Percentiles rank a stretch among this genome's conserved stretches.
Conservation (phyloP, 75 land plant genomes). For the Cupressus sempervirens region DNA sequence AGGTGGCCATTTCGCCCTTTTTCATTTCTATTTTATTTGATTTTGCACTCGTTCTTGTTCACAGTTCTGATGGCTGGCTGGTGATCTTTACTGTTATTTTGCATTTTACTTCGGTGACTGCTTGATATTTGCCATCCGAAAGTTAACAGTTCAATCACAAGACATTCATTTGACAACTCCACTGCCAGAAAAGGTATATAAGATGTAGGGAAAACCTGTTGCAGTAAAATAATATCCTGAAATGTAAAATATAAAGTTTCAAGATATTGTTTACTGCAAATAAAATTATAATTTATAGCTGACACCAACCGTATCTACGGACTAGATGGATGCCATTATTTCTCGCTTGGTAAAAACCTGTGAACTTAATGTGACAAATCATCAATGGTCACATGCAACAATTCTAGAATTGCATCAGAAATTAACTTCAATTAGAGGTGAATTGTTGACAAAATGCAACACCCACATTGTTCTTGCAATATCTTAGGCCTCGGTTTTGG, state of each 20-base stretch:
- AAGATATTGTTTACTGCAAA: not conserved
- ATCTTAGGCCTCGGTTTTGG: not conserved
- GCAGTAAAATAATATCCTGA: not conserved
- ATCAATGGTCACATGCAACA: not conserved
- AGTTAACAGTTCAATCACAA: not conserved
- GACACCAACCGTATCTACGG: not conserved
- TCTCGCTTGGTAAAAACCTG: not conserved
- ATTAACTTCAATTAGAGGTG: not conserved
- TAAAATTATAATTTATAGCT: not conserved
- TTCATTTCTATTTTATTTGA: not conserved
- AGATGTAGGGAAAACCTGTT: not conserved
- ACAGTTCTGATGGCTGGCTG: not conserved
- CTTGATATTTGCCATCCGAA: not conserved
- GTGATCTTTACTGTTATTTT: not conserved
- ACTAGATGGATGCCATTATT: not conserved
- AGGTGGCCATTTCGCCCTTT: not conserved
- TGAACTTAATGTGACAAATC: not conserved
- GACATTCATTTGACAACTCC: not conserved
- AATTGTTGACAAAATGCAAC: too few relatives aligned
- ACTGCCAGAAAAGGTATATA: not conserved
- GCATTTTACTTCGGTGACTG: not conserved
- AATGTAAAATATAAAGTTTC: not conserved
- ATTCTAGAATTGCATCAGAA: not conserved
- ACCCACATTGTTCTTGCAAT: too few relatives aligned
- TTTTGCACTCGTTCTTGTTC: not conserved